Conservation (phyloP, 306 rosid genomes). For the Vigna angularis region DNA sequence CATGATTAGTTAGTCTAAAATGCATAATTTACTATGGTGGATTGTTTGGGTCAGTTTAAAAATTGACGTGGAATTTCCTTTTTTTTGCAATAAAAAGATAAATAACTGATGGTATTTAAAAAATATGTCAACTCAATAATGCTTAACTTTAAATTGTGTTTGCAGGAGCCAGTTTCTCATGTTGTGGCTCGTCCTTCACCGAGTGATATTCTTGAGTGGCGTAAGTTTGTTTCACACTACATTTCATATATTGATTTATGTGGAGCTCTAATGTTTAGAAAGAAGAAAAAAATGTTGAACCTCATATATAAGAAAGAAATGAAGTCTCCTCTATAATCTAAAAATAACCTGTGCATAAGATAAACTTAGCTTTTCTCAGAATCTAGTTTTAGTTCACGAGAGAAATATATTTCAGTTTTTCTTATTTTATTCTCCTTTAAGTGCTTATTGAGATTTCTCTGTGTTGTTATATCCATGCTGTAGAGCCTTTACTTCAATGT, state of each 20-base stretch:
- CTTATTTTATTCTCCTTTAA: background rate
- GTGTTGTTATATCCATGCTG: background rate
- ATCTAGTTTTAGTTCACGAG: background rate
- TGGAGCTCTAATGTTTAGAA: background rate
- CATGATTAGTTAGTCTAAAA: conserved; percentile 2
- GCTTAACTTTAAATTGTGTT: conserved; percentile 43
- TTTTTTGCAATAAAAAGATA: background rate
- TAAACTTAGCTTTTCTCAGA: background rate
- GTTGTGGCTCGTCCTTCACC: conserved; percentile 94
- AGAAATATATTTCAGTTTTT: background rate
- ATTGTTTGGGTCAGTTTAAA: conserved; percentile 22
- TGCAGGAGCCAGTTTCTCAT: conserved; percentile 98
- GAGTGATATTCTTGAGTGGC: conserved; percentile 98
- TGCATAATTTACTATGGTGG: conserved; percentile 5
- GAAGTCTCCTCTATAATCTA: background rate
- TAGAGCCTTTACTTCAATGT: conserved; percentile 20
- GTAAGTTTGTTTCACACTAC: conserved; percentile 63
- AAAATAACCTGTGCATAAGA: background rate
- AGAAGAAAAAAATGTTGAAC: conserved; percentile 10
- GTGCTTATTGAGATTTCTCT: background rate
- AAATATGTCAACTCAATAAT: conserved; percentile 20
- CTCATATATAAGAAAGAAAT: background rate
- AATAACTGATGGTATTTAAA: conserved; percentile 9
- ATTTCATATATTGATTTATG: conserved; percentile 27
- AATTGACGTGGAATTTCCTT: background rate